Base-by-base conservation (phyloP, 805 yeast species). In the Teunomyces aglyptinius region DNA sequence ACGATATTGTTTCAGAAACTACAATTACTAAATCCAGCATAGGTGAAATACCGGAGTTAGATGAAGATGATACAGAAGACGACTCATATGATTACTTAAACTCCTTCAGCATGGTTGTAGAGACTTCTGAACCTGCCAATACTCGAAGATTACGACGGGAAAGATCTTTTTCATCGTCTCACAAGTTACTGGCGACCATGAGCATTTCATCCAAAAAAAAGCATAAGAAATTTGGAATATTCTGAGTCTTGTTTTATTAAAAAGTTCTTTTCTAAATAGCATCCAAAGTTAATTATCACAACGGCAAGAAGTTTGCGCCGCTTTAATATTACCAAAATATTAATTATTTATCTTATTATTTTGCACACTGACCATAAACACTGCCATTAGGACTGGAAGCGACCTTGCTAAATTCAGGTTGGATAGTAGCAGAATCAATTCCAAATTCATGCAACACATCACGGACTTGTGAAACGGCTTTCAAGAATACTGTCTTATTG, bases 381-480 rank as follows among this genome's bases (percentile, higher is more conserved):
- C 39, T 36, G 15, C 38, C 38, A n/a, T 36, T 36, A 36, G 39
- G 39, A n/a, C 39, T 36, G 28, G 28, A 22, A 3, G 13, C 27
- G 6, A 22, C 43, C 26, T 49, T 31, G 43, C 52, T 24, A 29
- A 92, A 94, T 69, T 92, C 99, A 0, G 99, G 99, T 68, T 92
- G 99, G 43, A 94, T 91, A 1, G 99, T 92, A 15, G 92, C 96
- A 31, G 94, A 86, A 59, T 91, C 96, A 50, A 92, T 84, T 38
- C 96, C 96, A 60, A 84, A 85, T 22, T 77, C 82, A 58, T 89
- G 96, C 58, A 92, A 76, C 39, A 90, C 83, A 44, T 80, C 79
- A 64, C 94, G 81, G 44, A 92, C 92, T 47, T 80, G 78, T 41
- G 82, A 75, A 6, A 96, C 95, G 43, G 87, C 77, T n/a, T 69